Percentiles rank a stretch among this genome's conserved stretches.
Conservation (phyloP, 164 flowering plant species). For the Nelumbo lutea region DNA sequence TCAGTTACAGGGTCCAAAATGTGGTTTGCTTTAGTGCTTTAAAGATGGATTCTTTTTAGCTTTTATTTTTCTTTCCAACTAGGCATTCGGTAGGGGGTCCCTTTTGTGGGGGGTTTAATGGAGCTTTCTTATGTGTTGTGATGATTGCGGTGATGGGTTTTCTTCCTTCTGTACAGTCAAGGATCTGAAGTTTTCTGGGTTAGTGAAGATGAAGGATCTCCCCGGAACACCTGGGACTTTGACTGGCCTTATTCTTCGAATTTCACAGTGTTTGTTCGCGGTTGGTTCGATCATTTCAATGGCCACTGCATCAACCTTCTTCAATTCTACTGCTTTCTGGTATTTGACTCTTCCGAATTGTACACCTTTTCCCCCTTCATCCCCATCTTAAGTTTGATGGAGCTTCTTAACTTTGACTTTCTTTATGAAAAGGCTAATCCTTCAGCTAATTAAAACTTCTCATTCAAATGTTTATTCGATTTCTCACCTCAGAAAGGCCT, state of each 20-base stretch:
- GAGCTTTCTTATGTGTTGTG: not conserved
- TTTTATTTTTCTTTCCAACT: not conserved
- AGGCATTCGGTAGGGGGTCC: not conserved
- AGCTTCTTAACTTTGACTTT: not conserved
- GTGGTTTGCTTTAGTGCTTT: too few relatives aligned
- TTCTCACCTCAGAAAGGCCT: too few relatives aligned
- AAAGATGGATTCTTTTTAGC: not conserved
- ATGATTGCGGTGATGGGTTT: slow-evolving; percentile 10
- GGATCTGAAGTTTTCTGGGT: not conserved
- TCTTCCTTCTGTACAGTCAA: not conserved
- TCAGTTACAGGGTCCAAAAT: too few relatives aligned
- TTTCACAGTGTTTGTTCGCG: slow-evolving; percentile 53
- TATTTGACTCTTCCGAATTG: slow-evolving; percentile 16
- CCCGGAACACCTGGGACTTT: slow-evolving; percentile 71
- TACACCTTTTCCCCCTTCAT: not conserved
- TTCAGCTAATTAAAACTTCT: not conserved
- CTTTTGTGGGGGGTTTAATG: not conserved
- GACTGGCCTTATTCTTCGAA: slow-evolving; percentile 51
- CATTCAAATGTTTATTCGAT: too few relatives aligned
- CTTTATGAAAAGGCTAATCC: not conserved
- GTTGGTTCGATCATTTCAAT: slow-evolving; percentile 58
- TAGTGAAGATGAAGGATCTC: slow-evolving; percentile 51
- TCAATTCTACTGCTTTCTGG: slow-evolving; percentile 65
- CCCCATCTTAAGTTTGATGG: not conserved
- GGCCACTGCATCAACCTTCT: slow-evolving; percentile 43